Percentiles rank a stretch among this genome's conserved stretches.
Evolutionary conservation across 768 basidiomycete genomes (phyloP).

Genomic region (Suillus americanus): DNA sequence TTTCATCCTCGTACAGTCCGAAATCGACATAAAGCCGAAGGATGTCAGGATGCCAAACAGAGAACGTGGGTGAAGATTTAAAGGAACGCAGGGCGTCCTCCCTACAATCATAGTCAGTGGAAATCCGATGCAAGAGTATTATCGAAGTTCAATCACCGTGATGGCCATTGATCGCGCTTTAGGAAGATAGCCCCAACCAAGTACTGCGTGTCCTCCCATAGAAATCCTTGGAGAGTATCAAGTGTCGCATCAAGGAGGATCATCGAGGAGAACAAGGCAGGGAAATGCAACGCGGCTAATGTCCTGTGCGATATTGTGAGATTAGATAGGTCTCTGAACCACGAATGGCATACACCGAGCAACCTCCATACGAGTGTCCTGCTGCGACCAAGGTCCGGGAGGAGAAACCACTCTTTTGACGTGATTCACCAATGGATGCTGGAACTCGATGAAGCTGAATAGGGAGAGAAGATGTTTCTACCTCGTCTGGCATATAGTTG

Average conservation of each 20-base stretch:
- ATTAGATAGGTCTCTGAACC: background rate
- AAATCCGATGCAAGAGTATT: background rate
- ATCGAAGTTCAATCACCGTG: conserved; percentile 39
- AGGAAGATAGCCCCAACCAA: conserved; percentile 46
- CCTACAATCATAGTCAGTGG: conserved; percentile 30
- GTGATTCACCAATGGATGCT: conserved; percentile 36
- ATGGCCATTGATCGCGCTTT: conserved; percentile 64
- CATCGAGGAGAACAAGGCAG: conserved; percentile 68
- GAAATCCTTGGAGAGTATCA: background rate
- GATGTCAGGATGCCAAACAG: conserved; percentile 63
- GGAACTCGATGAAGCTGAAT: conserved; percentile 52
- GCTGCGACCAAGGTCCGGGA: conserved; percentile 58
- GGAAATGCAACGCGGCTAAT: conserved; percentile 61
- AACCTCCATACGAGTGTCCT: conserved; percentile 87
- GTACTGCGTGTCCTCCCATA: background rate
- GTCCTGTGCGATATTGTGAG: conserved; percentile 38
- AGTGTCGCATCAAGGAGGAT: conserved; percentile 82
- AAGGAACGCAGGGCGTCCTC: conserved; percentile 58
- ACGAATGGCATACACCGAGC: conserved; percentile 55
- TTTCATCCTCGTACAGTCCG: conserved; percentile 40
- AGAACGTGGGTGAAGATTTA: conserved; percentile 61
- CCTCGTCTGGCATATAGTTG: conserved; percentile 57
- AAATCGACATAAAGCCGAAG: conserved; percentile 61
- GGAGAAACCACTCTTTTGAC: conserved; percentile 48
- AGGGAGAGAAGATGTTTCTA: conserved; percentile 41